Conservation (phyloP, 2,329 filamentous ascomycete species). For the Cytospora mali region DNA sequence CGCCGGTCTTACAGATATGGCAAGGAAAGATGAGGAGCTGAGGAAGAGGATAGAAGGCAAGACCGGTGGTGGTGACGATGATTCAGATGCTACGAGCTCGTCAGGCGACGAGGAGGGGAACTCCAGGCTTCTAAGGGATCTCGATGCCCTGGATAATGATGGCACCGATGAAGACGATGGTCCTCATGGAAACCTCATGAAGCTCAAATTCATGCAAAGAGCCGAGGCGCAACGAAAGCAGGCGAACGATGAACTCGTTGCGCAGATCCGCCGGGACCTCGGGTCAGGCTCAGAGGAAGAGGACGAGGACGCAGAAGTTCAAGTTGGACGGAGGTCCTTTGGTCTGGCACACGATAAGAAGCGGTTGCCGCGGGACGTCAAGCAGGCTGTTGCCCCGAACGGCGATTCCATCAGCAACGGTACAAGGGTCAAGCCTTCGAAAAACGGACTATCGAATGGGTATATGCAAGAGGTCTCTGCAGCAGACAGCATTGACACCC, state of each 20-base stretch:
- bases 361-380: constrained; percentile 35
- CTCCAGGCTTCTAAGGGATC: constrained; percentile 51
- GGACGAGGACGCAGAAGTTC: constrained; percentile 54
- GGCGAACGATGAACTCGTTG: constrained; percentile 77
- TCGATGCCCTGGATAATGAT: constrained; percentile 46
- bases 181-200: constrained; percentile 69
- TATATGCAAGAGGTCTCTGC: background rate
- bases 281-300: constrained; percentile 60
- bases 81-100: constrained; percentile 57
- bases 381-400: constrained; percentile 22
- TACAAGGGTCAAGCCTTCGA: constrained; percentile 10
- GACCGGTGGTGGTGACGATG: constrained; percentile 39
- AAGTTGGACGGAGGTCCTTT: constrained; percentile 72
- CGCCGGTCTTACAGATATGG: constrained; percentile 77
- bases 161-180: constrained; percentile 51
- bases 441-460: background rate
- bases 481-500: background rate
- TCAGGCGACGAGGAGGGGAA: constrained; percentile 61
- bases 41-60: constrained; percentile 78
- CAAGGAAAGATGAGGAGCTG: constrained; percentile 79
- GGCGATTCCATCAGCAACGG: constrained; percentile 24
- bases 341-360: constrained; percentile 50
- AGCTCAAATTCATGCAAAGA: constrained; percentile 93
- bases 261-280: constrained; percentile 71
- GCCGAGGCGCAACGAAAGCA: constrained; percentile 78